Evolutionary conservation across 345 rosid species (phyloP).

Genomic region (Passiflora organensis): DNA sequence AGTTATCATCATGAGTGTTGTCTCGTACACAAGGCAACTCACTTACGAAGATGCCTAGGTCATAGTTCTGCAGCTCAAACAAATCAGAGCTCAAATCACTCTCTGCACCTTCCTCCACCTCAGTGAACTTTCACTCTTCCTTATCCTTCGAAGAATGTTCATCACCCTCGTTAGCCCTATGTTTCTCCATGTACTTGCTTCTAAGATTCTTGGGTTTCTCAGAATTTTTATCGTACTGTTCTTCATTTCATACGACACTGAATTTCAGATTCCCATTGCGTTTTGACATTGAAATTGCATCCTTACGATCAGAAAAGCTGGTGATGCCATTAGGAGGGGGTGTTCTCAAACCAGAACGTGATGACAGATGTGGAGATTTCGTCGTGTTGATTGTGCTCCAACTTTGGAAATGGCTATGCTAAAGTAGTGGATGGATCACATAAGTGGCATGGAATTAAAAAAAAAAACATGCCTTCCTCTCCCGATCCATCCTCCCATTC

Average conservation of each 20-base stretch:
- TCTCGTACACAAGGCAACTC: constrained; percentile 89
- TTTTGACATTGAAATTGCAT: constrained; percentile 23
- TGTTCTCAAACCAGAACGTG: constrained; percentile 69
- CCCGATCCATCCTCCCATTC: too few relatives aligned
- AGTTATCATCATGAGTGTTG: constrained; percentile 70
- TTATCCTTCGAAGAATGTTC: constrained; percentile 10
- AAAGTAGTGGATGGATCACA: too few relatives aligned
- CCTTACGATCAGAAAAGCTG: too few relatives aligned
- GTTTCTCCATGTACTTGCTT: too few relatives aligned
- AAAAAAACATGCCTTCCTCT: too few relatives aligned
- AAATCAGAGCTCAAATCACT: constrained; percentile 97
- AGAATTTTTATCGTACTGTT: background rate
- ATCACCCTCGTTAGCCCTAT: too few relatives aligned
- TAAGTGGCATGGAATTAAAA: too few relatives aligned
- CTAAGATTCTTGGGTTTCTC: background rate
- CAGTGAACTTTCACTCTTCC: constrained; percentile 31
- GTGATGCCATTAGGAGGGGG: constrained; percentile 74
- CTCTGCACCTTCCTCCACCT: constrained; percentile 59
- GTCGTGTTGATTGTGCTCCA: constrained; percentile 43
- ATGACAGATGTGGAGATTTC: constrained; percentile 54
- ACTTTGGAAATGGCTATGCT: constrained; percentile 85
- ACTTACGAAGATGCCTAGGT: constrained; percentile 50
- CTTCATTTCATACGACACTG: constrained; percentile 14
- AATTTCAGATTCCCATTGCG: constrained; percentile 11
- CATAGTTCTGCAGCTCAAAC: constrained; percentile 80